These are phyloP conservation scores for Gymnopilus junonius DNA, from an alignment of 768 basidiomycete genomes.

Conservation along the genomic window DNA sequence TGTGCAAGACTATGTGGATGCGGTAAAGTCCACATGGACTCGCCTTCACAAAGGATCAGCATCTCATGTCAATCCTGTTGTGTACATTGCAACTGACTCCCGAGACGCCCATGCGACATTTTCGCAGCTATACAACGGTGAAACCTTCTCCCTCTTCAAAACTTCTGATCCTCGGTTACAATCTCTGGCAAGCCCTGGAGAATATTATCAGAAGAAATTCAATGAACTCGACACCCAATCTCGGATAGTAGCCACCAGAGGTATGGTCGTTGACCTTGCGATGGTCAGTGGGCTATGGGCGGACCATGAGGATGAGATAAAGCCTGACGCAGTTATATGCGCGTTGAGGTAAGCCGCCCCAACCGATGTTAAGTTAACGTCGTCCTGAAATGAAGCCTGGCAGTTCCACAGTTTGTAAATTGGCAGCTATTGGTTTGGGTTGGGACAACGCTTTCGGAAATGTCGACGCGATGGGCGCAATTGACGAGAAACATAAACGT, in stretches of 20 bases:
- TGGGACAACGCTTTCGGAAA: conserved; percentile 68
- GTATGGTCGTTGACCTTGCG: conserved; percentile 73
- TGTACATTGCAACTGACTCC: conserved; percentile 70
- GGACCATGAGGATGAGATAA: conserved; percentile 37
- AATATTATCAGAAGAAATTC: conserved; percentile 62
- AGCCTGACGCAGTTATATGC: conserved; percentile 60
- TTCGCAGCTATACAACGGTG: conserved; percentile 38
- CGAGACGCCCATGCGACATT: conserved; percentile 48
- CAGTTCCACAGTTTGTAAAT: conserved; percentile 65
- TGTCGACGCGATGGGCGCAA: conserved; percentile 47
- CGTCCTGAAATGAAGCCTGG: conserved; percentile 7
- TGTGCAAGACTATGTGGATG: conserved; percentile 48
- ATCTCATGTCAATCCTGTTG: conserved; percentile 34
- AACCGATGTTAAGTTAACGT: not conserved
- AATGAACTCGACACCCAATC: conserved; percentile 39
- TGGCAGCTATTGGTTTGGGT: conserved; percentile 63
- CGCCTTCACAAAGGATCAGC: conserved; percentile 29
- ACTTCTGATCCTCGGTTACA: conserved; percentile 47
- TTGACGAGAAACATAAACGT: conserved; percentile 47
- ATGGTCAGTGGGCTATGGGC: conserved; percentile 68
- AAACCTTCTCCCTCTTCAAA: conserved; percentile 49
- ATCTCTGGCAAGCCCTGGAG: conserved; percentile 50
- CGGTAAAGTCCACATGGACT: conserved; percentile 45
- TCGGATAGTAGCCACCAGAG: conserved; percentile 56
- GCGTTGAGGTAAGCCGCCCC: conserved; percentile 52